These are phyloP conservation scores for Dinochytrium kinnereticum DNA, from an alignment of 371 early-diverging fungal species.

Conservation along the genomic window DNA sequence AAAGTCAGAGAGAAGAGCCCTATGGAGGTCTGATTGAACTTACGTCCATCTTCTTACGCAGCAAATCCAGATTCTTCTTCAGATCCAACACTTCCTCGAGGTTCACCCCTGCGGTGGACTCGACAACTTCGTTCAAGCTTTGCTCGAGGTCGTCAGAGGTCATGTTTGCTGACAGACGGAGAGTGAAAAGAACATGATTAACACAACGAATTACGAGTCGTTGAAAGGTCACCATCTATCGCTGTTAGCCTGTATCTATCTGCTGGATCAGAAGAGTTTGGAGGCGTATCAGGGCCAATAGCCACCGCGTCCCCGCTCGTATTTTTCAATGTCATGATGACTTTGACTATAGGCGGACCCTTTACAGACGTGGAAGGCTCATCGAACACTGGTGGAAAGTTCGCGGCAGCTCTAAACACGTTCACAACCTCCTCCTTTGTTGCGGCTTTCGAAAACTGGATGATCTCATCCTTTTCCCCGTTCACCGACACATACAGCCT, in stretches of 20 bases:
- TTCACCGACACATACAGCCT: not conserved
- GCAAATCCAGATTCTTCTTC: conserved; percentile 8
- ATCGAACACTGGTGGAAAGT: conserved; percentile 18
- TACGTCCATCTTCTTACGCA: conserved; percentile 32
- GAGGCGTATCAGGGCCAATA: conserved; percentile 31
- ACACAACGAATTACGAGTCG: too few species aligned
- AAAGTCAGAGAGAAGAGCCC: not conserved
- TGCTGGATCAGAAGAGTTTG: conserved; percentile 18
- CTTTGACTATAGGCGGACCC: not conserved
- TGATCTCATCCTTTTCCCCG: conserved; percentile 19
- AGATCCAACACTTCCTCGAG: conserved; percentile 25
- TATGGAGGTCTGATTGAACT: not conserved
- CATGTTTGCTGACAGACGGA: not conserved
- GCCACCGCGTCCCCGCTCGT: conserved; percentile 17
- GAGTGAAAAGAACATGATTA: too few species aligned
- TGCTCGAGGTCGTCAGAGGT: conserved; percentile 12
- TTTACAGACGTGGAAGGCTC: not conserved
- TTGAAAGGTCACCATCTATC: conserved; percentile 21
- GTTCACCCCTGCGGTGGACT: conserved; percentile 4
- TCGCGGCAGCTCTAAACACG: conserved; percentile 37
- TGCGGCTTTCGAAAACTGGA: conserved; percentile 25
- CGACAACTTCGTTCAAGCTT: conserved; percentile 13
- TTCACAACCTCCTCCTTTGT: conserved; percentile 31
- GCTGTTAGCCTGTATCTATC: conserved; percentile 22
- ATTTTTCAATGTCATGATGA: conserved; percentile 19